These are phyloP conservation scores for Cercophora sp. DNA, from an alignment of 495 filamentous ascomycete genomes.

Conservation along the genomic window DNA sequence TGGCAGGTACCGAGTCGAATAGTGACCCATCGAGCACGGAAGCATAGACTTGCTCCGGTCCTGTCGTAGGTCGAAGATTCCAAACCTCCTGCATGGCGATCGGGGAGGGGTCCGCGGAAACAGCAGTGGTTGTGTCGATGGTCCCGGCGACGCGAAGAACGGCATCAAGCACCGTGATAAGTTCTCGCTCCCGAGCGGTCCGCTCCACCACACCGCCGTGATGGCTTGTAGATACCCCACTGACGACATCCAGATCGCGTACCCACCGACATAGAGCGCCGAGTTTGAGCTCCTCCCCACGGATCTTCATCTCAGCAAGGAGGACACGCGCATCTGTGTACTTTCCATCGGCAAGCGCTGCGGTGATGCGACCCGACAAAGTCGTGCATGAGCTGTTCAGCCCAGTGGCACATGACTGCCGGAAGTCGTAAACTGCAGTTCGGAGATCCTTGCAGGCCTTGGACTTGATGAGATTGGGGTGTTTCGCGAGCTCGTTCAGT, in stretches of 20 bases:
- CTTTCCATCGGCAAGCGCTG: slow-evolving; percentile 40
- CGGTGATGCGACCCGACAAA: slow-evolving; percentile 39
- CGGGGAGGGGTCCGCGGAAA: slow-evolving; percentile 14
- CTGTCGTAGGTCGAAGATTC: slow-evolving; percentile 25
- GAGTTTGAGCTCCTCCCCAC: slow-evolving; percentile 38
- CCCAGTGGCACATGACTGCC: slow-evolving; percentile 41
- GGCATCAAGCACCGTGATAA: slow-evolving; percentile 39
- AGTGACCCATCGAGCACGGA: slow-evolving; percentile 35
- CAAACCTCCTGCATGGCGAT: slow-evolving; percentile 33
- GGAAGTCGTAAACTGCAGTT: slow-evolving; percentile 44
- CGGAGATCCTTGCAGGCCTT: slow-evolving; percentile 44
- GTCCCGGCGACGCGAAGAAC: slow-evolving; percentile 39
- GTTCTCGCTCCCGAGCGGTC: slow-evolving; percentile 23
- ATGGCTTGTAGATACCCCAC: slow-evolving; percentile 32
- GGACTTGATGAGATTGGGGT: slow-evolving; percentile 42
- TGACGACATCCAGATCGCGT: slow-evolving; percentile 45
- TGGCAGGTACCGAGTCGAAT: slow-evolving; percentile 16
- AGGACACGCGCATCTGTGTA: slow-evolving; percentile 39
- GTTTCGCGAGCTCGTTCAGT: slow-evolving; percentile 32
- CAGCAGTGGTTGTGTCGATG: slow-evolving; percentile 28
- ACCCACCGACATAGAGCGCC: slow-evolving; percentile 49
- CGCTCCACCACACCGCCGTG: slow-evolving; percentile 4
- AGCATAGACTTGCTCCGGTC: slow-evolving; percentile 26
- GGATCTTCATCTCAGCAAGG: slow-evolving; percentile 45
- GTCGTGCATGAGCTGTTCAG: slow-evolving; percentile 31